phyloP scores from a whole-genome alignment of 495 filamentous ascomycete genomes.

The Sphaerosporella brunnea region DNA sequence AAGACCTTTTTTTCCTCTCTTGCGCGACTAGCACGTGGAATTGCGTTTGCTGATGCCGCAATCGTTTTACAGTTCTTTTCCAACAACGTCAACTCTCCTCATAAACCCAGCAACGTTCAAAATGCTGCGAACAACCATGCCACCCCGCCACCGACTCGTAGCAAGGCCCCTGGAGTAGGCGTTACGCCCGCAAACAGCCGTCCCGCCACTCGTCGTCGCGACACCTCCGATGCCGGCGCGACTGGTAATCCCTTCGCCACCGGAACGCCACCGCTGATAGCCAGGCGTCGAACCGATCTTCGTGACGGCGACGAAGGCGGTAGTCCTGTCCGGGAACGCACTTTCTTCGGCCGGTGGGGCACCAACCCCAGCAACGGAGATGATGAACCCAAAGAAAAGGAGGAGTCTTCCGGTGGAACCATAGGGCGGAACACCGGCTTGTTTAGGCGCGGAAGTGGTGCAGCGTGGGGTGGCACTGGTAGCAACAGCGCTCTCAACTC shows the following conservation, averaged over 20 bases:
- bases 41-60: conserved; percentile 23
- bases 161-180: conserved; percentile 7
- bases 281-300: conserved; percentile 57
- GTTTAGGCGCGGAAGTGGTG: conserved; percentile 22
- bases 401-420: conserved; percentile 16
- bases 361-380: conserved; percentile 29
- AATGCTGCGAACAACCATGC: conserved; percentile 27
- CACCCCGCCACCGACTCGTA: conserved; percentile 22
- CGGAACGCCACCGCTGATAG: conserved; percentile 37
- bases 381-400: conserved; percentile 22
- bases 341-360: conserved; percentile 31
- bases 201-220: conserved; percentile 59
- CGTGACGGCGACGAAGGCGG: conserved; percentile 29
- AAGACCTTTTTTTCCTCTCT: not conserved
- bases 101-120: conserved; percentile 59
- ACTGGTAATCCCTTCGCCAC: conserved; percentile 42
- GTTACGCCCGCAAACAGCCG: conserved; percentile 43
- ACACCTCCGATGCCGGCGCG: conserved; percentile 58
- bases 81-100: conserved; percentile 73
- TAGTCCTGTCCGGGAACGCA: conserved; percentile 16
- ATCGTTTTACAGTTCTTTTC: conserved; percentile 48
- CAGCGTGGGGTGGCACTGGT: conserved; percentile 15
- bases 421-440: conserved; percentile 20
- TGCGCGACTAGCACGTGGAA: not conserved
- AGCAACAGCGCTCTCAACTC: conserved; percentile 20